phyloP scores from a whole-genome alignment of 164 flowering plant genomes.

The Magnolia officinalis region DNA sequence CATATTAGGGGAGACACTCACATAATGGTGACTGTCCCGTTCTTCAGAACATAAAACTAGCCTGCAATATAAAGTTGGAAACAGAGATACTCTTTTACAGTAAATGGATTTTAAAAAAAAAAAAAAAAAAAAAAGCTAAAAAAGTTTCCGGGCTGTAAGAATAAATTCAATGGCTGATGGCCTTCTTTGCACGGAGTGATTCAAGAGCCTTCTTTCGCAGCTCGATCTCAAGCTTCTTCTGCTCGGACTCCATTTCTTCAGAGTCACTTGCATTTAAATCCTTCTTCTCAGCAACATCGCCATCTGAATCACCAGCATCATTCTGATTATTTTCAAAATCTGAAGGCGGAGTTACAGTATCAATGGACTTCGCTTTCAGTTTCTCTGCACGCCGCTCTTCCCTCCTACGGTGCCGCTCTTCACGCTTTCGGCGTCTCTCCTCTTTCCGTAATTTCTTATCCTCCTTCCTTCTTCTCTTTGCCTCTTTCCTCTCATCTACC shows the following conservation, averaged over 20 bases:
- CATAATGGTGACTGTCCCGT: conserved; percentile 11
- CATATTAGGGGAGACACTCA: conserved; percentile 18
- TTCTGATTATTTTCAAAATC: conserved; percentile 28
- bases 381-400: conserved; percentile 33
- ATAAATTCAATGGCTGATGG: conserved; percentile 36
- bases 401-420: conserved; percentile 32
- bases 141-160: conserved; percentile 17
- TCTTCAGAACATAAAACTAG: conserved; percentile 22
- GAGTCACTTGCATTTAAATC: conserved; percentile 31
- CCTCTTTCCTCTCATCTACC: conserved; percentile 31
- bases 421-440: conserved; percentile 32
- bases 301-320: conserved; percentile 43
- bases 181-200: conserved; percentile 86
- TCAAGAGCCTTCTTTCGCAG: conserved; percentile 90
- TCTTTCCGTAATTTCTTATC: conserved; percentile 35
- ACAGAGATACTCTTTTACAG: conserved; percentile 16
- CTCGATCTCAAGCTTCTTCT: conserved; percentile 83
- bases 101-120: not conserved
- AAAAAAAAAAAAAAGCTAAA: conserved; percentile 2
- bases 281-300: conserved; percentile 29
- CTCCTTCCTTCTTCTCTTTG: conserved; percentile 30
- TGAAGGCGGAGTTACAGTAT: conserved; percentile 27
- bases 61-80: conserved; percentile 8
- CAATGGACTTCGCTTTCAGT: conserved; percentile 22
- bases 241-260: conserved; percentile 50